Base-by-base conservation (phyloP, 306 rosid species). In the Quercus aquifolioides region DNA sequence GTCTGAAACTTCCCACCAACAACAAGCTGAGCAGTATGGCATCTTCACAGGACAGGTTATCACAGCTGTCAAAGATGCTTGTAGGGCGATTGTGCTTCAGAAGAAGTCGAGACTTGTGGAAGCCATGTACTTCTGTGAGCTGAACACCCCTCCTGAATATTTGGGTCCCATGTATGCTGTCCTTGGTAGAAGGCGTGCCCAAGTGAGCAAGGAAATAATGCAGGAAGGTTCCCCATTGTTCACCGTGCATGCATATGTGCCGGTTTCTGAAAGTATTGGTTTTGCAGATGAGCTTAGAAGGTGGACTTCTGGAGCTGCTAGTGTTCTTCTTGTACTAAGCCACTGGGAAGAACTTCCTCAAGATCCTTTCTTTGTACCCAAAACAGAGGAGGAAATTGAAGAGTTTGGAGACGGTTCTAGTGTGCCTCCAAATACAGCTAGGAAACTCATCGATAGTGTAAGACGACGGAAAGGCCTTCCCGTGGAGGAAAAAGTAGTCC, bases 401-500 rank as follows among this genome's bases (percentile, higher is more conserved):
- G 98, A 94, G 90, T 91, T 91, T 81, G 97, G 98, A 65, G 97
- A 94, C 71, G 98, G 98, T 62, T 89, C 97, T 43, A 94, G 97
- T 14, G 94, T 94, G 85, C 97, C 89, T 65, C 97, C 88, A n/a
- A 91, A 94, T 69, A 91, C 90, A 7, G 97, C 98, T n/a, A 87
- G 98, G 84, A 94, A 94, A 85, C 89, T 92, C 72, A 88, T 94
- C 15, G 76, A 94, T 46, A 74, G 88, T 2, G 97, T 94, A 20
- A 91, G 97, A 79, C 75, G 97, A 55, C 87, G 90, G 4, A 94
- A 92, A 86, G 98, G 98, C 74, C 97, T 92, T 82, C 90, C 89
- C 0, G 97, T 92, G 59, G 98, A 92, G 87, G 97, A 92, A 81
- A 91, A 94, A 83, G 96, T 94, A 13, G 98, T 92, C 71, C 98